Conservation (phyloP, 1,284 basidiomycete species). For the Fistulinella staudtii region DNA sequence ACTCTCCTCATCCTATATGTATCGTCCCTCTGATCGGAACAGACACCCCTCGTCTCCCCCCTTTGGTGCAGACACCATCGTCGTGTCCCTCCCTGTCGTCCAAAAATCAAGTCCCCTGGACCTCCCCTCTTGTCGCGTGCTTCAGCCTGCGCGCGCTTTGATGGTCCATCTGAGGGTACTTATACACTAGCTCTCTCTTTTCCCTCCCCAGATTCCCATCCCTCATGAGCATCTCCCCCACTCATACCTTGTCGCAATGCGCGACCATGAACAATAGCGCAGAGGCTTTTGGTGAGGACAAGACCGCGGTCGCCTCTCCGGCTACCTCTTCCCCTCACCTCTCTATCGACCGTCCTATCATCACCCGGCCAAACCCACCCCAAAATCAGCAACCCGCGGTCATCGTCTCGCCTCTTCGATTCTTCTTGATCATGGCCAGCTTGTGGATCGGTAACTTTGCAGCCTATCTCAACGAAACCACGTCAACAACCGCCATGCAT, state of each 20-base stretch:
- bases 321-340: constrained; percentile 2
- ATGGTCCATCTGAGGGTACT: too few relatives aligned
- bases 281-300: constrained; percentile 24
- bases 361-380: neutral
- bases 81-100: too few relatives aligned
- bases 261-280: constrained; percentile 31
- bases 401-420: constrained; percentile 24
- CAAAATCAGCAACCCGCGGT: constrained; percentile 27
- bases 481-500: constrained; percentile 36
- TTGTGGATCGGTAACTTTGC: constrained; percentile 35
- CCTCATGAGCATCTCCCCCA: constrained; percentile 17
- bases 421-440: constrained; percentile 34
- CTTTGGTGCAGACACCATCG: too few relatives aligned
- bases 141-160: too few relatives aligned
- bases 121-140: too few relatives aligned
- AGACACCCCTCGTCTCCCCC: too few relatives aligned
- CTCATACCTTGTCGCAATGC: constrained; percentile 30
- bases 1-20: too few relatives aligned
- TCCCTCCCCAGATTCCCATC: constrained; percentile 30
- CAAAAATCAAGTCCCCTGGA: too few relatives aligned
- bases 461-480: constrained; percentile 36
- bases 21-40: too few relatives aligned
- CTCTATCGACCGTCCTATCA: neutral
- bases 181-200: too few relatives aligned
- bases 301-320: constrained; percentile 11